phyloP scores from a whole-genome alignment of 345 rosid genomes.

The Euphorbia peplus region DNA sequence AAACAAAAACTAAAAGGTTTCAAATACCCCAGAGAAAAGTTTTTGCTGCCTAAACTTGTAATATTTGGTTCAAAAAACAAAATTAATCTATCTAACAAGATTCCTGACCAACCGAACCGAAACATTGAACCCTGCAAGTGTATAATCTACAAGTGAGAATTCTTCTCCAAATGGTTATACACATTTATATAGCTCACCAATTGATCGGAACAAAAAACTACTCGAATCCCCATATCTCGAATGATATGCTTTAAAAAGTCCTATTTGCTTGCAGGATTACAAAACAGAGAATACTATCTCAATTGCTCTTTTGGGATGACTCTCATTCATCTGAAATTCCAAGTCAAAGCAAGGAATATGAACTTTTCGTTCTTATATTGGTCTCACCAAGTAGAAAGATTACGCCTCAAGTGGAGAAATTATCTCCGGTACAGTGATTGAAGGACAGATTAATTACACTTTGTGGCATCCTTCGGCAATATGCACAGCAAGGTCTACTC shows the following conservation, averaged over 20 bases:
- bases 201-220: neutral
- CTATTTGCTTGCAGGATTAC: neutral
- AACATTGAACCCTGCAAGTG: neutral
- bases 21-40: neutral
- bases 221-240: constrained; percentile 1
- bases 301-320: neutral
- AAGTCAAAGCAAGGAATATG: constrained; percentile 9
- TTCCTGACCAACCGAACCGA: neutral
- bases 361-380: constrained; percentile 4
- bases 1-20: neutral
- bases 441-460: constrained; percentile 12
- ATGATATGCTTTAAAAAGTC: neutral
- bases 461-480: constrained; percentile 12
- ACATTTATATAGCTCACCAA: neutral
- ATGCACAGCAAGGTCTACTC: constrained; percentile 12
- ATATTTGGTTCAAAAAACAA: neutral
- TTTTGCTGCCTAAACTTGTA: neutral
- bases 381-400: constrained; percentile 30
- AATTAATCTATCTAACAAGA: neutral
- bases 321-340: constrained; percentile 11
- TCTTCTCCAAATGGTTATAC: neutral
- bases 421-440: constrained; percentile 18
- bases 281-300: neutral
- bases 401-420: constrained; percentile 16
- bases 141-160: constrained; percentile 7